Evolutionary conservation across 2,329 filamentous ascomycete species (phyloP).

Genomic region (Neonectria magnoliae): DNA sequence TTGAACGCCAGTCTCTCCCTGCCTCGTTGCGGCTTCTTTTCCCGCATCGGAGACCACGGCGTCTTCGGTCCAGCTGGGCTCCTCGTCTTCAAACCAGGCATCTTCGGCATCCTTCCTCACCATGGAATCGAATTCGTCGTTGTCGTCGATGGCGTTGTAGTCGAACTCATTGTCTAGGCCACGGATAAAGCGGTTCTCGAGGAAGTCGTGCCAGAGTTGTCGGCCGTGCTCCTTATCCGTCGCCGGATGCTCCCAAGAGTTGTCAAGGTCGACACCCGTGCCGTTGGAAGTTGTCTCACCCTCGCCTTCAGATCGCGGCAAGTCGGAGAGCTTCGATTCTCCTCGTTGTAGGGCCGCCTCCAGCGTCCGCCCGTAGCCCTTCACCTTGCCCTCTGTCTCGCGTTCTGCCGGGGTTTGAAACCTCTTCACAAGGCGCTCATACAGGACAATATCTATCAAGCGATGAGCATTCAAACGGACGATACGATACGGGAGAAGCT

Average conservation of each 20-base stretch:
- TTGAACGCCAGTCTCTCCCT: conserved; percentile 76
- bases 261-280: conserved; percentile 49
- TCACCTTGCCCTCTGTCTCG: conserved; percentile 75
- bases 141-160: conserved; percentile 75
- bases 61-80: conserved; percentile 70
- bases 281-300: neutral
- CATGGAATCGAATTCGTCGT: conserved; percentile 75
- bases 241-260: conserved; percentile 45
- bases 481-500: too few relatives aligned
- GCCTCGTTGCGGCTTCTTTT: conserved; percentile 33
- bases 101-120: conserved; percentile 73
- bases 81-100: conserved; percentile 82
- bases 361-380: conserved; percentile 82
- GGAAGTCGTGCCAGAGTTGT: conserved; percentile 75
- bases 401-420: conserved; percentile 80
- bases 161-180: conserved; percentile 84
- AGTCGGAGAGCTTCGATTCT: conserved; percentile 76
- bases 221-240: conserved; percentile 70
- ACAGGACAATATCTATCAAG: conserved; percentile 77
- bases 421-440: conserved; percentile 80
- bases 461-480: conserved; percentile 14
- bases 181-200: conserved; percentile 77
- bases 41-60: conserved; percentile 33
- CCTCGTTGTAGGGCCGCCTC: conserved; percentile 81
- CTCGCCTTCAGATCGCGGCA: conserved; percentile 34